Base-by-base conservation (phyloP, 495 filamentous ascomycete species). In the Trichoderma erinaceum region DNA sequence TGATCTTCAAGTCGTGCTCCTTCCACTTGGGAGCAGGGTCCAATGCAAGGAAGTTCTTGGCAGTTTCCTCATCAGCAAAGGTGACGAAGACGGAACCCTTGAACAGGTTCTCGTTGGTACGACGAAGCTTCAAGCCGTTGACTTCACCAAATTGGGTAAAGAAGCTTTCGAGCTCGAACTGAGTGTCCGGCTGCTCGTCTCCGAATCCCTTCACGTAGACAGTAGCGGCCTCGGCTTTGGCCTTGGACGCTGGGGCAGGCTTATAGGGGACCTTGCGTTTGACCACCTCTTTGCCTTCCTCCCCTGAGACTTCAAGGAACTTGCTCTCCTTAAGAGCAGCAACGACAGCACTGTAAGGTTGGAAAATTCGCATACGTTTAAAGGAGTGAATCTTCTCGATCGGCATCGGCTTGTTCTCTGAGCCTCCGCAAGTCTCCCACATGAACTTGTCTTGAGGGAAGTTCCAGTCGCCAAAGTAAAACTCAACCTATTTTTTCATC, bases 51-150 rank as follows among this genome's bases (percentile, higher is more conserved):
- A 98, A 98, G 18, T 84, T 84, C 73, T 92, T 81, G 71, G 90
- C 87, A 29, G 86, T 84, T 64, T 94, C 90, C 69, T 90, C 88
- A 65, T 84, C 83, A 41, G 81, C 81, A 75, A 97, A 98, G 78
- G 97, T 93, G 65, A 97, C 92, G 72, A 97, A 98, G 32, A 97
- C 88, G 65, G 92, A 96, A 50, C 92, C 91, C 83, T 99, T 99
- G 85, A 97, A 98, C 27, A 75, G 71, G 72, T 86, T 87, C 38
- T 80, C 70, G 16, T 79, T 69, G n/a, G 83, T 80, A 68, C 96
- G 92, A 68, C 95, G 92, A 63, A 98, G 88, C 70, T 93, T 92
- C 69, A 99, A 88, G n/a, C 85, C 84, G 67, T 92, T 91, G 70
- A 89, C 85, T 8, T 89, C 84, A 18, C 94, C 96, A 76, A 87